Evolutionary conservation across 2,329 filamentous ascomycete genomes (phyloP).

Genomic region (Bertia moriformis): DNA sequence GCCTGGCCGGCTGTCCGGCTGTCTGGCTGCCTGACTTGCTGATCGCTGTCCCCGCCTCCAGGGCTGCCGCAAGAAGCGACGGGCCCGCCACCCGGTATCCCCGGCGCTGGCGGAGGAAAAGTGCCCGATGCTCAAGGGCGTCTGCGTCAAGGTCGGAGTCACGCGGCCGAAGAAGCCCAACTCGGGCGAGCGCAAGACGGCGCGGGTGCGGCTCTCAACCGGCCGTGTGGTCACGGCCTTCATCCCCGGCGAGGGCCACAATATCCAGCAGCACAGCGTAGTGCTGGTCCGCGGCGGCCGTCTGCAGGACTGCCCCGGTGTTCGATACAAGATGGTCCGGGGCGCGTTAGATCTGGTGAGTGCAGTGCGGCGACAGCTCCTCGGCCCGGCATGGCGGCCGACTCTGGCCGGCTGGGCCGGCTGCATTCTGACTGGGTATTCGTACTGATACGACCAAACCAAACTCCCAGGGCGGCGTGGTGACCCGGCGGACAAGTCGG

Average conservation of each 20-base stretch:
- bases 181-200: constrained; percentile 90
- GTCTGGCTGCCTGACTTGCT: constrained; percentile 4
- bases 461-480: constrained; percentile 90
- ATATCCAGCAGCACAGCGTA: constrained; percentile 96
- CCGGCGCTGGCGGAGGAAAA: constrained; percentile 60
- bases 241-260: constrained; percentile 95
- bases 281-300: constrained; percentile 88
- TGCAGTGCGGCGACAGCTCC: too few species aligned
- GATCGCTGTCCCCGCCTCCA: too few species aligned
- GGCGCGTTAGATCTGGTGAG: constrained; percentile 85
- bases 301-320: constrained; percentile 94
- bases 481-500: constrained; percentile 65
- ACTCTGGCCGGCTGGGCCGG: too few species aligned
- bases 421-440: constrained; percentile 1
- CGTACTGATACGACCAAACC: constrained; percentile 2
- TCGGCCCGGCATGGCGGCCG: too few species aligned
- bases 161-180: constrained; percentile 98
- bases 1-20: neutral
- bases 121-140: constrained; percentile 79
- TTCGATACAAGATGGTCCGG: constrained; percentile 84
- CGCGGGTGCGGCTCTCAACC: constrained; percentile 74
- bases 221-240: constrained; percentile 82
- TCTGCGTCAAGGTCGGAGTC: constrained; percentile 85
- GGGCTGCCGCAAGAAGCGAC: constrained; percentile 67
- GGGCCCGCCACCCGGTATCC: constrained; percentile 72